Conservation (phyloP, 371 early-diverging fungal genomes). For the Homolaphlyctis polyrhiza region DNA sequence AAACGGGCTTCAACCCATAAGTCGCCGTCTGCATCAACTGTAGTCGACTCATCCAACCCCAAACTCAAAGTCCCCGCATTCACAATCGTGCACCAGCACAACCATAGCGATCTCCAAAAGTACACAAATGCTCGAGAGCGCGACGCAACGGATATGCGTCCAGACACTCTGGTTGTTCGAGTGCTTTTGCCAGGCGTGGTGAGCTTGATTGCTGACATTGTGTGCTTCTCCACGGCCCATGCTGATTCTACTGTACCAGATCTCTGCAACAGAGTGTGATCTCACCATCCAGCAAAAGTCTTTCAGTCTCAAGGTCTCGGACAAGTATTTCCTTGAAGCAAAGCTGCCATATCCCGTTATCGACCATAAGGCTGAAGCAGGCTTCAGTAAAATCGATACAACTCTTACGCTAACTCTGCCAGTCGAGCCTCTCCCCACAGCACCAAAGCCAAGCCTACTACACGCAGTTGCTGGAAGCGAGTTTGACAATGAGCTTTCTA, state of each 20-base stretch:
- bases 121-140: constrained; percentile 27
- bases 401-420: constrained; percentile 30
- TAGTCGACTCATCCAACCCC: too few relatives aligned
- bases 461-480: too few relatives aligned
- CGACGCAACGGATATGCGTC: constrained; percentile 24
- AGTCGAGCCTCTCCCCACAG: constrained; percentile 15
- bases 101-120: constrained; percentile 22
- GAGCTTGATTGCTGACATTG: constrained; percentile 1
- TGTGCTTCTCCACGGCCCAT: neutral
- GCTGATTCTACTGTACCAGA: constrained; percentile 2
- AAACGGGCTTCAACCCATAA: neutral
- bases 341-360: constrained; percentile 29
- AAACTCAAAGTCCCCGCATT: constrained; percentile 18
- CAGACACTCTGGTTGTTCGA: constrained; percentile 28
- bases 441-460: neutral
- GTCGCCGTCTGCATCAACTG: neutral
- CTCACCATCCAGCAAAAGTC: constrained; percentile 18
- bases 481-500: too few relatives aligned
- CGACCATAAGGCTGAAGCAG: constrained; percentile 26
- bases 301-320: constrained; percentile 14
- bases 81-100: constrained; percentile 30
- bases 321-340: constrained; percentile 21
- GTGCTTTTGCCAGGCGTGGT: constrained; percentile 32
- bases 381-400: constrained; percentile 27
- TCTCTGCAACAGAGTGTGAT: constrained; percentile 20